A percentile compares a stretch with the other conserved stretches of the same genome.
Conservation (phyloP, 2,329 filamentous ascomycete genomes). For the Paecilomyces niveus region DNA sequence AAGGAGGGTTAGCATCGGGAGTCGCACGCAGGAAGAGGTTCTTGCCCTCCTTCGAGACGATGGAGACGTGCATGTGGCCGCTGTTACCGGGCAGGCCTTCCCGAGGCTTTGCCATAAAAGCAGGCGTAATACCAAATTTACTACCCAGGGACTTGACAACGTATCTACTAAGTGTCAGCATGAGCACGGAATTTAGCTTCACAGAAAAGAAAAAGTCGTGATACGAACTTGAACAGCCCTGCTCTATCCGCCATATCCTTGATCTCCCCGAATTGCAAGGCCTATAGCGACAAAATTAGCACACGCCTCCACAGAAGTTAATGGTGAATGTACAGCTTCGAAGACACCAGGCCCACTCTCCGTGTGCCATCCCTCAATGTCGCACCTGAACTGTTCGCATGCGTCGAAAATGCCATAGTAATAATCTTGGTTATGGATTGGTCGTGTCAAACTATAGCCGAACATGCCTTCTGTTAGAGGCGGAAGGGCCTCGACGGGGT, state of each 20-base stretch:
- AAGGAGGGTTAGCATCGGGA: conserved; percentile 64
- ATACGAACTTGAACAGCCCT: conserved; percentile 74
- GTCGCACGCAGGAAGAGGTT: conserved; percentile 75
- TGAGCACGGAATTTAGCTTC: background rate
- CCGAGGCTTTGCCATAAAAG: conserved; percentile 97
- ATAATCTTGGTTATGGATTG: conserved; percentile 85
- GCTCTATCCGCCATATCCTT: conserved; percentile 86
- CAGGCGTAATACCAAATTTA: conserved; percentile 85
- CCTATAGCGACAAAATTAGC: conserved; percentile 31
- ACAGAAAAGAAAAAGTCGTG: background rate
- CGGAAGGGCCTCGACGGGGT: conserved; percentile 66
- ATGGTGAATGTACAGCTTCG: conserved; percentile 60
- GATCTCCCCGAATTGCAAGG: conserved; percentile 84
- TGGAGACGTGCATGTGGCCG: conserved; percentile 89
- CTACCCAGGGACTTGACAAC: conserved; percentile 82
- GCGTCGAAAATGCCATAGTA: conserved; percentile 82
- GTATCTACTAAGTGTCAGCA: conserved; percentile 45
- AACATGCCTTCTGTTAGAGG: conserved; percentile 91
- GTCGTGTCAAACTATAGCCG: conserved; percentile 81
- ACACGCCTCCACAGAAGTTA: background rate
- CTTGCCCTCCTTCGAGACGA: conserved; percentile 70
- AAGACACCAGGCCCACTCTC: conserved; percentile 92
- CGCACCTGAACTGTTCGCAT: conserved; percentile 68
- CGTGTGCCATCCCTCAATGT: conserved; percentile 92
- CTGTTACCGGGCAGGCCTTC: conserved; percentile 89